A percentile compares a stretch with the other conserved stretches of the same genome.
phyloP scores from a whole-genome alignment of 805 yeast species.

The Ogataea ganodermae region DNA sequence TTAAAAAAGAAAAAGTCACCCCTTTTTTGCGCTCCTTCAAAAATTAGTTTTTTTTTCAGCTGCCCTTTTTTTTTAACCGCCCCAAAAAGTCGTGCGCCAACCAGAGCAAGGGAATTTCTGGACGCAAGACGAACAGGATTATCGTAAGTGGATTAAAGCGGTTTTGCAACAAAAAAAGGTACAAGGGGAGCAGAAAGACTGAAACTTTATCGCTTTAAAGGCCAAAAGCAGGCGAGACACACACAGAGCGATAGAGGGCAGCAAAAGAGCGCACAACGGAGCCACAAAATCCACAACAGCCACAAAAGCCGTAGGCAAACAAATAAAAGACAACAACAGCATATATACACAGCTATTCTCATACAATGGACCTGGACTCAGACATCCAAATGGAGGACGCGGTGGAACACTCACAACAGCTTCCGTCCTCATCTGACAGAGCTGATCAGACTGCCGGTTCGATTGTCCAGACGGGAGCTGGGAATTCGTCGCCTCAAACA shows the following conservation, averaged over 20 bases:
- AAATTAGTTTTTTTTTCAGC: neutral
- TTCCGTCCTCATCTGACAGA: conserved; percentile 11
- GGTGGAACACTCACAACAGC: conserved; percentile 36
- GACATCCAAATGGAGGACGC: conserved; percentile 88
- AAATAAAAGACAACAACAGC: neutral
- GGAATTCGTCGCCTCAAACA: conserved; percentile 36
- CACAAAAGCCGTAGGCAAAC: neutral
- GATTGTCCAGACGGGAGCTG: conserved; percentile 23
- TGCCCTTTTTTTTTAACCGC: conserved; percentile 5
- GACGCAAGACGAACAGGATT: conserved; percentile 13
- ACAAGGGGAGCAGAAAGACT: neutral
- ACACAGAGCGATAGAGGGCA: neutral
- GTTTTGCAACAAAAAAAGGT: neutral
- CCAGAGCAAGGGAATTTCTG: conserved; percentile 19
- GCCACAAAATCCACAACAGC: neutral
- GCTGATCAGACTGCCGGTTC: conserved; percentile 8
- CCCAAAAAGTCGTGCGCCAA: conserved; percentile 14
- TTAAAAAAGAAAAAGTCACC: no score
- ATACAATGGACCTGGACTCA: conserved; percentile 40
- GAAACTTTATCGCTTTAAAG: neutral
- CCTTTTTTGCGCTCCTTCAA: neutral
- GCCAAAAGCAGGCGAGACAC: neutral
- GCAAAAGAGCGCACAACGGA: neutral
- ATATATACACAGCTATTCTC: neutral
- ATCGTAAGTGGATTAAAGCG: conserved; percentile 11